These are phyloP conservation scores for Aurinia saxatilis DNA, from an alignment of 345 rosid species.

Conservation along the genomic window DNA sequence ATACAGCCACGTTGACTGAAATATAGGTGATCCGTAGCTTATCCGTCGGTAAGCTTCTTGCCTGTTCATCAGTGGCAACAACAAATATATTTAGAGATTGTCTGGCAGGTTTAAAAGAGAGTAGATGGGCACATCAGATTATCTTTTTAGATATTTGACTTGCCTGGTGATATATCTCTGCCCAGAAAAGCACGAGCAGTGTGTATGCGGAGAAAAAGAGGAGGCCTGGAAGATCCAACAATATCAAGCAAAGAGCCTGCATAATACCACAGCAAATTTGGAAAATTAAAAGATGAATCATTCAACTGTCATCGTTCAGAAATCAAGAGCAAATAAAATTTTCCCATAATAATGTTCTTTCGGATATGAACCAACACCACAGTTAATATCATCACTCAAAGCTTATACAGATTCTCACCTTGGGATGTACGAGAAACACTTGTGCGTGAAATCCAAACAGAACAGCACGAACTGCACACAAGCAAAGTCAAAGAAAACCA, in stretches of 20 bases:
- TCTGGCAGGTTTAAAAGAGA: background rate
- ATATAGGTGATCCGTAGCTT: conserved; percentile 64
- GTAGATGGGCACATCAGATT: background rate
- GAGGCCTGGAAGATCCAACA: conserved; percentile 85
- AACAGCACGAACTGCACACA: conserved; percentile 70
- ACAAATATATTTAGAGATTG: conserved; percentile 22
- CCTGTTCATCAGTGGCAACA: conserved; percentile 42
- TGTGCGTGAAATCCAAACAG: conserved; percentile 89
- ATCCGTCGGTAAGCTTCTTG: conserved; percentile 92
- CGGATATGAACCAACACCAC: background rate
- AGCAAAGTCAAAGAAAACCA: background rate
- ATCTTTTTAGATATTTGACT: conserved; percentile 4
- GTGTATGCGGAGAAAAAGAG: conserved; percentile 92
- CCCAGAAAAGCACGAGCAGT: conserved; percentile 93
- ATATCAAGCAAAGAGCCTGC: conserved; percentile 59
- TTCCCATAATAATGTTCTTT: too few species aligned
- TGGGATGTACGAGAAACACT: conserved; percentile 72
- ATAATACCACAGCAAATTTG: conserved; percentile 15
- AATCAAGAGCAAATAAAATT: background rate
- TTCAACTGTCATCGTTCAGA: background rate
- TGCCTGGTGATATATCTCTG: conserved; percentile 99
- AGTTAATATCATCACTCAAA: background rate
- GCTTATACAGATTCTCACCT: conserved; percentile 49
- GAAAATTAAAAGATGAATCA: conserved; percentile 1
- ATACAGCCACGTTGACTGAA: conserved; percentile 51